phyloP scores from a whole-genome alignment of 768 basidiomycete genomes.

The Boletus rubroflammeus region DNA sequence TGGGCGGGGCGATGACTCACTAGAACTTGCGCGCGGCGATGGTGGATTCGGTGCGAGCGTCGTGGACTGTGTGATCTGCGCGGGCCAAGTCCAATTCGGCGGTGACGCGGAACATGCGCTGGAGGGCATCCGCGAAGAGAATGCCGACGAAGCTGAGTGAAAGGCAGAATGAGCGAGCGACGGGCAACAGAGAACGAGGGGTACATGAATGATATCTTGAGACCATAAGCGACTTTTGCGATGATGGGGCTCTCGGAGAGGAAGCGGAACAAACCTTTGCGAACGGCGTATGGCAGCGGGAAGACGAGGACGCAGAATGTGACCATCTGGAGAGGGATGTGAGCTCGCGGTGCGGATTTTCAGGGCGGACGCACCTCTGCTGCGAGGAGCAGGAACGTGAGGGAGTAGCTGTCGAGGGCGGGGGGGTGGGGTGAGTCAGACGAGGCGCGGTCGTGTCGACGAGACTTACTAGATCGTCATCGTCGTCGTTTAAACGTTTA shows the following conservation, averaged over 20 bases:
- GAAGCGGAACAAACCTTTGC: slow-evolving; percentile 69
- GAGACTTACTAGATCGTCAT: slow-evolving; percentile 55
- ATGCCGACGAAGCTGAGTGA: slow-evolving; percentile 71
- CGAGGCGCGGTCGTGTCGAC: too few relatives aligned
- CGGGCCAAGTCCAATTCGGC: slow-evolving; percentile 71
- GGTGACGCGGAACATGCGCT: slow-evolving; percentile 83
- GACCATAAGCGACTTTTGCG: slow-evolving; percentile 83
- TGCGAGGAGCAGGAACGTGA: slow-evolving; percentile 79
- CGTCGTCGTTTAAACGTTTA: too few relatives aligned
- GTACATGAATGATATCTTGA: slow-evolving; percentile 94
- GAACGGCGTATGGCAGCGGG: slow-evolving; percentile 76
- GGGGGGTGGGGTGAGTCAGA: too few relatives aligned
- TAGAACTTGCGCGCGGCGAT: slow-evolving; percentile 93
- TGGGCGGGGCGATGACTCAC: slow-evolving; percentile 38
- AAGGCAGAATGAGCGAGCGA: not conserved
- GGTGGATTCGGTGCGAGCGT: slow-evolving; percentile 81
- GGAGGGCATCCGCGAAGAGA: slow-evolving; percentile 87
- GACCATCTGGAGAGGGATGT: slow-evolving; percentile 61
- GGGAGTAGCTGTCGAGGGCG: slow-evolving; percentile 55
- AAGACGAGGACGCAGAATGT: slow-evolving; percentile 83
- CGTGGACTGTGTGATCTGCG: slow-evolving; percentile 44
- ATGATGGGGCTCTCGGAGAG: slow-evolving; percentile 64
- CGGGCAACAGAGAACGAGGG: slow-evolving; percentile 22
- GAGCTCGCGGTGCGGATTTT: too few relatives aligned
- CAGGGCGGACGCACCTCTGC: slow-evolving; percentile 53